phyloP scores from a whole-genome alignment of 192 early-diverging fungal genomes.

The Linnemannia exigua region DNA sequence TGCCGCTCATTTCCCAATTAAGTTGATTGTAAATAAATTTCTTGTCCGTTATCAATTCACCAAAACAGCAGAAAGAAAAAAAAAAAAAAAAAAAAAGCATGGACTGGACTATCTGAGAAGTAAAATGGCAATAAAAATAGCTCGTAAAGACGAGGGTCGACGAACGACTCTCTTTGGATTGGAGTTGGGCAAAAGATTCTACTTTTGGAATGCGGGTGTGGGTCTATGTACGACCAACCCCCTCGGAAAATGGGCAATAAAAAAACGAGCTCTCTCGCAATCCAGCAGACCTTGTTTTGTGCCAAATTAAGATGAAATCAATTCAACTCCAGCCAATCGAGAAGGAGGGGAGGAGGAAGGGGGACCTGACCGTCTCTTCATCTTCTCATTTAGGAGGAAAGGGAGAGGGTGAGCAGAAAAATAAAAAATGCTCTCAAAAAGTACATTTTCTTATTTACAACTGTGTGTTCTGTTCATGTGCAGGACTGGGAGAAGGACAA shows the following conservation, averaged over 20 bases:
- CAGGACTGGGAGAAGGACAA: not conserved
- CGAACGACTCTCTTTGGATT: too few relatives aligned
- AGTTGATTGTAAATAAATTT: not conserved
- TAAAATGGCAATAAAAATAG: too few relatives aligned
- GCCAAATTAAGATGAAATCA: not conserved
- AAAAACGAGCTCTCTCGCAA: not conserved
- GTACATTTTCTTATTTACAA: not conserved
- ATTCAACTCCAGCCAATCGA: not conserved
- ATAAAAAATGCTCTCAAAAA: not conserved
- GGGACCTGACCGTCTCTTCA: not conserved
- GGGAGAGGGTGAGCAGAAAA: not conserved
- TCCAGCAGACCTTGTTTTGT: not conserved
- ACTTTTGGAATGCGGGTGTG: not conserved
- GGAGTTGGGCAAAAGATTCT: not conserved
- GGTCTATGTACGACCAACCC: not conserved
- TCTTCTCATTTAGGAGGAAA: not conserved
- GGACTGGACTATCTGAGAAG: too few relatives aligned
- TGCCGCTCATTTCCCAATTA: not conserved
- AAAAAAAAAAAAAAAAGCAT: too few relatives aligned
- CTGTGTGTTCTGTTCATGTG: not conserved
- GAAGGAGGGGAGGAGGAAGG: not conserved
- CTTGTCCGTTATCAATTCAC: not conserved
- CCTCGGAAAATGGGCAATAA: not conserved
- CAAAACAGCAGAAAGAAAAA: not conserved
- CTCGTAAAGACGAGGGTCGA: too few relatives aligned